phyloP scores from a whole-genome alignment of 2,329 filamentous ascomycete species.

The Hypomyces rosellus region DNA sequence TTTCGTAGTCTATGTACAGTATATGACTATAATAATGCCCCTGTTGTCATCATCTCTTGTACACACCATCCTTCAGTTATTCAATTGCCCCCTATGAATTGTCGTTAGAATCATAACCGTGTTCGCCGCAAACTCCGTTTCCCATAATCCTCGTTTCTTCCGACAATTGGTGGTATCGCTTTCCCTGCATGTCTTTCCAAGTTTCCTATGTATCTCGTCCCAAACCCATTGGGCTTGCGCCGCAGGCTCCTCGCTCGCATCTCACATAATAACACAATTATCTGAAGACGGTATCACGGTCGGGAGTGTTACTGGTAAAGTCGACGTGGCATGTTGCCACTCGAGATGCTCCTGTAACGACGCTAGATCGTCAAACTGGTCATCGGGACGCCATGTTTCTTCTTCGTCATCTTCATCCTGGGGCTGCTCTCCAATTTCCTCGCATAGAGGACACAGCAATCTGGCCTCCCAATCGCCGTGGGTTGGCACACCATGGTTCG shows the following conservation, averaged over 20 bases:
- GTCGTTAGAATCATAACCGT: constrained; percentile 1
- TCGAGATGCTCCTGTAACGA: constrained; percentile 49
- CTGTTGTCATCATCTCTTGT: constrained; percentile 9
- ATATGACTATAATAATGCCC: constrained; percentile 14
- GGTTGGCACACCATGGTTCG: constrained; percentile 48
- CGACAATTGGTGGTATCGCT: constrained; percentile 2
- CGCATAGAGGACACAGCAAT: constrained; percentile 51
- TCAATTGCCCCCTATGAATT: neutral
- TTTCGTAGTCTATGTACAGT: constrained; percentile 17
- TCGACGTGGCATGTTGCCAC: constrained; percentile 46
- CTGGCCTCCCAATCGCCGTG: constrained; percentile 46
- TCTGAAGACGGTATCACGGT: constrained; percentile 25
- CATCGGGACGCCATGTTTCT: constrained; percentile 41
- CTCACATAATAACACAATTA: constrained; percentile 42
- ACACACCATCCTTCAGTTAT: neutral
- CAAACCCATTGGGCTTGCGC: too few species aligned
- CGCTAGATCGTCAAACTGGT: constrained; percentile 44
- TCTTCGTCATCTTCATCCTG: constrained; percentile 44
- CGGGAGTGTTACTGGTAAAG: constrained; percentile 31
- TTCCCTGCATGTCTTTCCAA: too few species aligned
- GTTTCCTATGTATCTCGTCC: too few species aligned
- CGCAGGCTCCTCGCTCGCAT: too few species aligned
- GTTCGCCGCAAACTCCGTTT: constrained; percentile 10
- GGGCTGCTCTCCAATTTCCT: constrained; percentile 41
- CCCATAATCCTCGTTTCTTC: constrained; percentile 6